These are phyloP conservation scores for Saccharomycopsis amapae DNA, from an alignment of 805 yeast species.

Conservation along the genomic window DNA sequence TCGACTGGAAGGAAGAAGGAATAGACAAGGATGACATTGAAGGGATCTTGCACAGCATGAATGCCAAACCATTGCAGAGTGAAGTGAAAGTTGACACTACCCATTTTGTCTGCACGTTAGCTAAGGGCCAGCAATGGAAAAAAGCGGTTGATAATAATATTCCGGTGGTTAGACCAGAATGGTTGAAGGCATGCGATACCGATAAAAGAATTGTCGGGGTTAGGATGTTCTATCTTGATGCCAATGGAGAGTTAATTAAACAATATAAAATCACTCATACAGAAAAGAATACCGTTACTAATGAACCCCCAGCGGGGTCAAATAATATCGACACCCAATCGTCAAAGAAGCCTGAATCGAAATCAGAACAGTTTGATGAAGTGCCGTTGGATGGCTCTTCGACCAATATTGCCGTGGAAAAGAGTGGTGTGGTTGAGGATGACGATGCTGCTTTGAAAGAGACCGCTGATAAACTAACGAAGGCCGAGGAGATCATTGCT, in stretches of 20 bases:
- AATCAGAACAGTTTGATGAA: slow-evolving; percentile 14
- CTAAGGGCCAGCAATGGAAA: slow-evolving; percentile 64
- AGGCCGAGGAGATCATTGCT: too few species aligned
- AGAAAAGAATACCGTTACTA: too few species aligned
- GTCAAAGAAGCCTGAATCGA: not conserved
- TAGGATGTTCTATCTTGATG: slow-evolving; percentile 57
- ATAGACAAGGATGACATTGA: slow-evolving; percentile 51
- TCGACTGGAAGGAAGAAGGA: slow-evolving; percentile 47
- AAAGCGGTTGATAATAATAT: slow-evolving; percentile 81
- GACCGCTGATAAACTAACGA: slow-evolving; percentile 3
- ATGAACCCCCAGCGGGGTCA: too few species aligned
- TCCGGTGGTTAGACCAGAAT: slow-evolving; percentile 92
- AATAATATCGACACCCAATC: not conserved
- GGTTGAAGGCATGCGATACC: slow-evolving; percentile 94
- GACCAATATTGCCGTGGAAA: not conserved
- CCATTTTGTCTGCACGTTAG: slow-evolving; percentile 75
- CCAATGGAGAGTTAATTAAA: slow-evolving; percentile 9
- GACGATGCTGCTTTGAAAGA: slow-evolving; percentile 4
- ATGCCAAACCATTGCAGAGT: slow-evolving; percentile 72
- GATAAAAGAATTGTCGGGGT: slow-evolving; percentile 92
- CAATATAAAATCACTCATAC: slow-evolving; percentile 13
- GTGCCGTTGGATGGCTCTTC: slow-evolving; percentile 15
- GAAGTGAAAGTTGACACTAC: slow-evolving; percentile 86
- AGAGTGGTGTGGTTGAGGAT: not conserved
- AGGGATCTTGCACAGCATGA: slow-evolving; percentile 57